Conservation (phyloP, 352 stramenopile species). For the Phytopythium cucurbitacearum region DNA sequence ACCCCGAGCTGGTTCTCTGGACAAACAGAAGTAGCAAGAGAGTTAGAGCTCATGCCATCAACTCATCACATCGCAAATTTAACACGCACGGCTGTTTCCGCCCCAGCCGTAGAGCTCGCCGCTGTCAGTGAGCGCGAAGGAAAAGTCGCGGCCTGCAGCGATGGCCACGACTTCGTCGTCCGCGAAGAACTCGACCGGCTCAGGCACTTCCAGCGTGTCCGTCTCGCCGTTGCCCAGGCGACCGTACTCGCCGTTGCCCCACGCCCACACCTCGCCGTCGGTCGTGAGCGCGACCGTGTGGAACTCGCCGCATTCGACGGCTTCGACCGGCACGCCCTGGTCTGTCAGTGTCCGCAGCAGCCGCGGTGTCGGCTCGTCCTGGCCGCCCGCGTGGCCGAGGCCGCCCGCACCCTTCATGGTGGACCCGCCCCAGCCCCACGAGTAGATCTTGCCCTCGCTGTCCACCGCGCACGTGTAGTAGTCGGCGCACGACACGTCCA, state of each 20-base stretch:
- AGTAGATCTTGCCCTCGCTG: slow-evolving; percentile 85
- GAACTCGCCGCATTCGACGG: slow-evolving; percentile 80
- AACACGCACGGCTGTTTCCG: slow-evolving; percentile 86
- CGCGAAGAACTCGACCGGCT: slow-evolving; percentile 84
- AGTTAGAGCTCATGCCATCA: not conserved
- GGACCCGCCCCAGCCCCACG: slow-evolving; percentile 87
- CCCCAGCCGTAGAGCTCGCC: slow-evolving; percentile 90
- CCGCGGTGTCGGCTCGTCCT: slow-evolving; percentile 68
- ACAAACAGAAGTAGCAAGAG: not conserved
- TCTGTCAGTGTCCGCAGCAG: slow-evolving; percentile 72
- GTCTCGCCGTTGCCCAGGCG: slow-evolving; percentile 88
- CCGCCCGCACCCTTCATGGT: slow-evolving; percentile 78
- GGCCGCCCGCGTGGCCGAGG: slow-evolving; percentile 65
- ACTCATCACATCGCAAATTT: not conserved
- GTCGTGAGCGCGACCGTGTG: slow-evolving; percentile 87
- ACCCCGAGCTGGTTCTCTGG: slow-evolving; percentile 88
- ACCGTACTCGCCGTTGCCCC: slow-evolving; percentile 91
- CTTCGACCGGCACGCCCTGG: slow-evolving; percentile 69
- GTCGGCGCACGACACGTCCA: slow-evolving; percentile 82
- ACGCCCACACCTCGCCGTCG: slow-evolving; percentile 90
- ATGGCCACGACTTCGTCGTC: slow-evolving; percentile 68
- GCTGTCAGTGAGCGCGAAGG: slow-evolving; percentile 78
- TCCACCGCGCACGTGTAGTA: slow-evolving; percentile 87
- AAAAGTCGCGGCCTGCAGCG: slow-evolving; percentile 85
- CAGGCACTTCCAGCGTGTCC: slow-evolving; percentile 71